Evolutionary conservation across 2,329 filamentous ascomycete species (phyloP).

Genomic region (Fusarium protoensiforme): DNA sequence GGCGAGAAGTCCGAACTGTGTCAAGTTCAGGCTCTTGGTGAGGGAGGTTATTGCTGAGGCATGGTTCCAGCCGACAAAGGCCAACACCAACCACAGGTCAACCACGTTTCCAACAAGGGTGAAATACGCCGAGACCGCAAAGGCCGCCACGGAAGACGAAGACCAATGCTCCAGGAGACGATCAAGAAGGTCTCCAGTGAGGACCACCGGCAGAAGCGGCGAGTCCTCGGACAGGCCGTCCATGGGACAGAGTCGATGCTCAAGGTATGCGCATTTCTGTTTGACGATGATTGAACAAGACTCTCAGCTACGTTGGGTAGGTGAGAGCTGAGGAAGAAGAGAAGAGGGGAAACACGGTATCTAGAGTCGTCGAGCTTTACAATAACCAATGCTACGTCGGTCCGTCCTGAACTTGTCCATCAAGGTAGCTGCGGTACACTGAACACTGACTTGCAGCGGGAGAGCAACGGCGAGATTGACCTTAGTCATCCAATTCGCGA

Average conservation of each 20-base stretch:
- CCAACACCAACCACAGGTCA: constrained; percentile 41
- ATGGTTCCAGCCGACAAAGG: constrained; percentile 37
- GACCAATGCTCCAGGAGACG: constrained; percentile 3
- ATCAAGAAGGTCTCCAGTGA: constrained; percentile 35
- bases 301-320: neutral
- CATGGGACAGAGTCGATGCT: constrained; percentile 32
- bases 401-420: constrained; percentile 37
- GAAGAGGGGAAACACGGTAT: neutral
- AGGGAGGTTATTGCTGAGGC: constrained; percentile 2
- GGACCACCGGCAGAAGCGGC: constrained; percentile 32
- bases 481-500: constrained; percentile 37
- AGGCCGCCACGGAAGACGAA: neutral
- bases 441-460: neutral
- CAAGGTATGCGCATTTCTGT: constrained; percentile 20
- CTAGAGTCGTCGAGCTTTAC: constrained; percentile 7
- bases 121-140: constrained; percentile 28
- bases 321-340: constrained; percentile 1
- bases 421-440: constrained; percentile 40
- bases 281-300: neutral
- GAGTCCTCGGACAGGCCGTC: constrained; percentile 42
- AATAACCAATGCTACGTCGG: constrained; percentile 4
- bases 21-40: constrained; percentile 1
- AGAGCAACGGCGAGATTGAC: neutral
- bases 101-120: constrained; percentile 27
- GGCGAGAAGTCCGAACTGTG: constrained; percentile 1